These are phyloP conservation scores for Claviceps sp. DNA, from an alignment of 2,329 filamentous ascomycete genomes.

Conservation along the genomic window DNA sequence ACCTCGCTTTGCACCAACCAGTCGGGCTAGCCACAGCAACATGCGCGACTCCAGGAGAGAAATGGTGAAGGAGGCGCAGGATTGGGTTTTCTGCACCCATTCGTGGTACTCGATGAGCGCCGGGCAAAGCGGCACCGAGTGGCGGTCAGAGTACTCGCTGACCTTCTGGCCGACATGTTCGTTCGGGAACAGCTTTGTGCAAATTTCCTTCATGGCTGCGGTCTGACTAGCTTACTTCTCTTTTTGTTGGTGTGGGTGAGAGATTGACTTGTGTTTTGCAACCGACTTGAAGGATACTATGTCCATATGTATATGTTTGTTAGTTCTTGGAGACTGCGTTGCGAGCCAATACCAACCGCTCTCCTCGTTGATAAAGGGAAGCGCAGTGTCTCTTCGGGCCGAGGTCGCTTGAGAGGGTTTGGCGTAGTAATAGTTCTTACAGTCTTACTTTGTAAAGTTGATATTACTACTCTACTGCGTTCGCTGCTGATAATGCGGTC, in stretches of 20 bases:
- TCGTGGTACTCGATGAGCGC: constrained; percentile 2
- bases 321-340: too few species aligned
- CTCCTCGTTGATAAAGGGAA: too few species aligned
- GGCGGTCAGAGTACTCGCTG: constrained; percentile 5
- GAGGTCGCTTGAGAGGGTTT: too few species aligned
- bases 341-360: too few species aligned
- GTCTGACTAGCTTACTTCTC: background rate
- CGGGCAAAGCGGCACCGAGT: constrained; percentile 2
- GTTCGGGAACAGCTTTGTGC: constrained; percentile 5
- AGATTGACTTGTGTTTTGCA: too few species aligned
- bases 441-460: too few species aligned
- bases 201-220: background rate
- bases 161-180: constrained; percentile 5
- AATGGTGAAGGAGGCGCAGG: constrained; percentile 4
- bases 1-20: background rate
- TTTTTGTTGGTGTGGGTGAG: background rate
- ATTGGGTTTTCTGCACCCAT: constrained; percentile 4
- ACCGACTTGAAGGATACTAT: too few species aligned
- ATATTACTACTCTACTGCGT: too few species aligned
- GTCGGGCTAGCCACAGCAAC: constrained; percentile 3
- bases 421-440: too few species aligned
- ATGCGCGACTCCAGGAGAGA: constrained; percentile 7
- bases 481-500: background rate
- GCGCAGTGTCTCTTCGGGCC: too few species aligned
- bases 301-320: too few species aligned